phyloP scores from a whole-genome alignment of 208 protist genomes.

The Trypanosoma lewisi region DNA sequence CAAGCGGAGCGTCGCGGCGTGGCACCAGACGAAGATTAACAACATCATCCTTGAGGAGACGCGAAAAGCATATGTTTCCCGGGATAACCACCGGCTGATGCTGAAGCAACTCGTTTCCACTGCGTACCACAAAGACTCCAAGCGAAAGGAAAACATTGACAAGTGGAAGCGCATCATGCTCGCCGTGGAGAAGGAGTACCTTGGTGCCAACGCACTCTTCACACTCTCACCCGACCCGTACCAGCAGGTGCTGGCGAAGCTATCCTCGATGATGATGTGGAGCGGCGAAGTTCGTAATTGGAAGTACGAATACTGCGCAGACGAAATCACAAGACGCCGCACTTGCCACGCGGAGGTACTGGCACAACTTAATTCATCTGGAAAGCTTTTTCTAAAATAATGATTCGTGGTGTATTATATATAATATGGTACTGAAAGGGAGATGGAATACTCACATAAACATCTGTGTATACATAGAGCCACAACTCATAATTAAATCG shows the following conservation, averaged over 20 bases:
- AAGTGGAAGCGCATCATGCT: constrained; percentile 70
- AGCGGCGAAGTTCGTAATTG: constrained; percentile 52
- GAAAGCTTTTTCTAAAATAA: constrained; percentile 58
- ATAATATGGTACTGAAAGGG: background rate
- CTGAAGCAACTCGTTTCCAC: constrained; percentile 68
- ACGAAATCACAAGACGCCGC: constrained; percentile 50
- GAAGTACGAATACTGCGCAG: constrained; percentile 64
- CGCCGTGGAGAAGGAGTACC: constrained; percentile 76
- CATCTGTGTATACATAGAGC: too few species aligned
- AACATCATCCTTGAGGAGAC: constrained; percentile 65
- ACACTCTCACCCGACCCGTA: constrained; percentile 83
- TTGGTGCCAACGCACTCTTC: constrained; percentile 71
- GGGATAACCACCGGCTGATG: constrained; percentile 86
- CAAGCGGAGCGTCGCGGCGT: constrained; percentile 49
- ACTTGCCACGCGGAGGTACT: constrained; percentile 49
- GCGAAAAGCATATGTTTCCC: constrained; percentile 44
- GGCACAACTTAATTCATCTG: constrained; percentile 37
- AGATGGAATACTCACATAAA: too few species aligned
- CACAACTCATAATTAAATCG: too few species aligned
- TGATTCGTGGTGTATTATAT: background rate
- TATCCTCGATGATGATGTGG: constrained; percentile 91
- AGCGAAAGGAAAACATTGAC: constrained; percentile 51
- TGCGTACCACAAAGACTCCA: constrained; percentile 62
- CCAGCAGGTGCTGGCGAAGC: constrained; percentile 68
- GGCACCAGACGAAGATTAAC: constrained; percentile 68